Percentiles rank a stretch among this genome's conserved stretches.
phyloP scores from a whole-genome alignment of 1,284 basidiomycete genomes.

The Fomitiporia mediterranea region DNA sequence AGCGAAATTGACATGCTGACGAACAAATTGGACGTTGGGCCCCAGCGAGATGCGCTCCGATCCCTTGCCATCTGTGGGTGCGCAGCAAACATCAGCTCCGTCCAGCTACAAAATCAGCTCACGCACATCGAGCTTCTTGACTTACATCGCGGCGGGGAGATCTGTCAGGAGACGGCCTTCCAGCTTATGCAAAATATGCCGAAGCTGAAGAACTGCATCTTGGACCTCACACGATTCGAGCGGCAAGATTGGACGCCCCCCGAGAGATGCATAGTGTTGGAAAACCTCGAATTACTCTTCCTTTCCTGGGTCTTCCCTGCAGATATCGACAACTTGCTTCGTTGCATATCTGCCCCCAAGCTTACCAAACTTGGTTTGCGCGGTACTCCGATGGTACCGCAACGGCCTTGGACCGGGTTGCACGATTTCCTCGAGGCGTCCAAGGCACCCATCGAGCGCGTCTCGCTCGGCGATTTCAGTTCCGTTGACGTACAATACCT shows the following conservation, averaged over 20 bases:
- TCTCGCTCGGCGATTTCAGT: constrained; percentile 18
- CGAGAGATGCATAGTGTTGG: neutral
- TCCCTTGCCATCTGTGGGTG: constrained; percentile 15
- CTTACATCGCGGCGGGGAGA: constrained; percentile 8
- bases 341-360: constrained; percentile 11
- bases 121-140: constrained; percentile 16
- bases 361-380: constrained; percentile 12
- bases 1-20: neutral
- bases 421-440: constrained; percentile 11
- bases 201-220: constrained; percentile 6
- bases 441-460: constrained; percentile 1
- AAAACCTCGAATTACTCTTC: constrained; percentile 11
- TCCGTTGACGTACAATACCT: neutral
- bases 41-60: neutral
- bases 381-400: constrained; percentile 4
- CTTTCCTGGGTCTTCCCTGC: constrained; percentile 15
- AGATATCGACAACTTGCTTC: constrained; percentile 8
- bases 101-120: constrained; percentile 10
- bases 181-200: constrained; percentile 4
- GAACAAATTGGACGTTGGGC: constrained; percentile 8
- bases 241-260: neutral
- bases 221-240: constrained; percentile 14
- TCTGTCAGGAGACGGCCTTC: constrained; percentile 10
- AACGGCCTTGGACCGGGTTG: constrained; percentile 5
- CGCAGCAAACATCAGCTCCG: neutral